Conservation (phyloP, 768 basidiomycete species). For the Phanerochaete sordida region DNA sequence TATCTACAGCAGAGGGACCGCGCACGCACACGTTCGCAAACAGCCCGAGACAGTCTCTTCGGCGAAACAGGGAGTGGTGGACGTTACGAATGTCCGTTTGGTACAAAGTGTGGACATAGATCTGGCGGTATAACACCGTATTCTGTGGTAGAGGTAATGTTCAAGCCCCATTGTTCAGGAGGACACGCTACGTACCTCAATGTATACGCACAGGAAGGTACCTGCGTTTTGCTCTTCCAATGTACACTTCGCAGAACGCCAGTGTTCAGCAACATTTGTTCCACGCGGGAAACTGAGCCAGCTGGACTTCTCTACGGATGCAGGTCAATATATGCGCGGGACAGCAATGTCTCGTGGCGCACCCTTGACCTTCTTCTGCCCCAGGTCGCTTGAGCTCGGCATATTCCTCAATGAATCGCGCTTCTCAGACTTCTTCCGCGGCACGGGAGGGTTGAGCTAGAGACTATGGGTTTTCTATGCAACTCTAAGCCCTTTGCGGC, state of each 20-base stretch:
- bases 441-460: constrained; percentile 35
- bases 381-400: constrained; percentile 31
- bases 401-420: constrained; percentile 33
- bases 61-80: constrained; percentile 73
- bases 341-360: constrained; percentile 3
- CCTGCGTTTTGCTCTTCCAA: constrained; percentile 64
- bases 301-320: constrained; percentile 59
- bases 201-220: constrained; percentile 68
- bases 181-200: constrained; percentile 53
- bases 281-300: constrained; percentile 62
- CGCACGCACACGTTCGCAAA: constrained; percentile 52
- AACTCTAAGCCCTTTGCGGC: constrained; percentile 6
- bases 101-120: constrained; percentile 67
- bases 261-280: constrained; percentile 51
- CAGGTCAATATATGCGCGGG: background rate
- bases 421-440: constrained; percentile 56
- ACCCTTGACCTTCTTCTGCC: constrained; percentile 60
- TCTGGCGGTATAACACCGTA: constrained; percentile 67
- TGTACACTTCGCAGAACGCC: constrained; percentile 72
- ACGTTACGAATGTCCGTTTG: constrained; percentile 79
- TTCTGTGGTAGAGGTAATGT: constrained; percentile 41
- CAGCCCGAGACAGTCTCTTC: constrained; percentile 73
- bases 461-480: background rate
- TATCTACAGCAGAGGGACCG: too few species aligned
- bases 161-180: background rate